Conservation (phyloP, 164 flowering plant genomes). For the Dillenia turbinata region DNA sequence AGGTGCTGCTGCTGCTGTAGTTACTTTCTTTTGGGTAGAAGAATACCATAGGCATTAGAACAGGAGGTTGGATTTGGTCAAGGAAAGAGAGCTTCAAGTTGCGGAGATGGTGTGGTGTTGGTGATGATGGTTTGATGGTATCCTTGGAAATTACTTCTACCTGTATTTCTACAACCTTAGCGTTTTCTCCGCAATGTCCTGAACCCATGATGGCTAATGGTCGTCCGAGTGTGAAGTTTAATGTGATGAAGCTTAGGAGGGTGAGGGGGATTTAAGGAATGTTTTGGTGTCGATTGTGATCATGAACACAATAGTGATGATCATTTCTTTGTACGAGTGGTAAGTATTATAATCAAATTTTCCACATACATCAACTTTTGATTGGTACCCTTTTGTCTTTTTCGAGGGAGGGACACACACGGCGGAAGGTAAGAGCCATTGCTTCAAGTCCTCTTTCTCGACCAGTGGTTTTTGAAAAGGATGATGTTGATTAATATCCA, state of each 20-base stretch:
- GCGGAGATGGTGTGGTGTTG: constrained; percentile 39
- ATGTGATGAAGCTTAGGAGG: not conserved
- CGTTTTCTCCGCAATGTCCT: not conserved
- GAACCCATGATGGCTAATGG: not conserved
- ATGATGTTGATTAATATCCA: too few relatives aligned
- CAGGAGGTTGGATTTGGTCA: constrained; percentile 37
- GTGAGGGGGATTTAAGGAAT: not conserved
- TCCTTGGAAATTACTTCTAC: constrained; percentile 30
- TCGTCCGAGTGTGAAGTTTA: too few relatives aligned
- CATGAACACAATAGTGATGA: too few relatives aligned
- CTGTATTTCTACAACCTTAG: constrained; percentile 8
- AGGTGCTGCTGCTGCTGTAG: not conserved
- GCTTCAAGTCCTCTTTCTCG: too few relatives aligned
- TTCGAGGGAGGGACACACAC: too few relatives aligned
- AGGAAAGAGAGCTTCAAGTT: constrained; percentile 35
- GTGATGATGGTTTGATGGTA: constrained; percentile 29
- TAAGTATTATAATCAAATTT: too few relatives aligned
- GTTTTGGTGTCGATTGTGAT: too few relatives aligned
- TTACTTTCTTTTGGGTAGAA: constrained; percentile 21
- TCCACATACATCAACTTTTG: too few relatives aligned
- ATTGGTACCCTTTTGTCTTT: too few relatives aligned
- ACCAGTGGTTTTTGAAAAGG: too few relatives aligned
- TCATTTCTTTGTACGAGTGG: too few relatives aligned
- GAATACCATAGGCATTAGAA: constrained; percentile 28
- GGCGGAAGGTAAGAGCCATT: too few relatives aligned